These are phyloP conservation scores for Salvia miltiorrhiza DNA, from an alignment of 257 asterid genomes.

Conservation along the genomic window DNA sequence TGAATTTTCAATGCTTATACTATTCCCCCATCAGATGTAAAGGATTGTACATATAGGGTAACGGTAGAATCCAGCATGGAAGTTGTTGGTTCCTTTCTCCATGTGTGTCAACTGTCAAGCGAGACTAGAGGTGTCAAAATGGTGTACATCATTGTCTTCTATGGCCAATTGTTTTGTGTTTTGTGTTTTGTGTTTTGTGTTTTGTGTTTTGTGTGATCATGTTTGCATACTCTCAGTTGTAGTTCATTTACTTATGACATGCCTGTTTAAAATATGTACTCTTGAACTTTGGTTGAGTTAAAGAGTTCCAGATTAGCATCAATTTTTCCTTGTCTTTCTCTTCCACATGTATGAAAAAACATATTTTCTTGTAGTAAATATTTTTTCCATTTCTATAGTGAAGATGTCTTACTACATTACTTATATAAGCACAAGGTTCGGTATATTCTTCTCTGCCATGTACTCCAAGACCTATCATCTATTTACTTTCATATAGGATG, in stretches of 20 bases:
- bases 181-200: no score
- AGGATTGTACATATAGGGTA: not conserved
- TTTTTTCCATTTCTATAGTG: not conserved
- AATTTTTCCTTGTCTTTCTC: not conserved
- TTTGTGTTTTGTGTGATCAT: not conserved
- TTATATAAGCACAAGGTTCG: not conserved
- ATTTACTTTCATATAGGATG: slow-evolving; percentile 44
- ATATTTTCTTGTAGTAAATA: no score
- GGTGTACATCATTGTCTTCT: no score
- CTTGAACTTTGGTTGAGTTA: no score
- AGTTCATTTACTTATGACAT: not conserved
- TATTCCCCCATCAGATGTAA: not conserved
- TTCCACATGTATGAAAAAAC: not conserved
- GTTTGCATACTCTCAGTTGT: not conserved
- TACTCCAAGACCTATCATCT: slow-evolving; percentile 7
- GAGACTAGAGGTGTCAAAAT: not conserved
- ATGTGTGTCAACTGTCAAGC: not conserved
- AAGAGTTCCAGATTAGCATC: no score
- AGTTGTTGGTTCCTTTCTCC: not conserved
- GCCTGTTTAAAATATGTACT: not conserved
- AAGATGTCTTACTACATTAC: not conserved
- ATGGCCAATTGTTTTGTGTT: no score
- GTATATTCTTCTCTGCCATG: slow-evolving; percentile 3
- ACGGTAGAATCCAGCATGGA: not conserved
- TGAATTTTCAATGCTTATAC: not conserved